phyloP scores from a whole-genome alignment of 805 yeast species.

The Pachysolen tannophilus region DNA sequence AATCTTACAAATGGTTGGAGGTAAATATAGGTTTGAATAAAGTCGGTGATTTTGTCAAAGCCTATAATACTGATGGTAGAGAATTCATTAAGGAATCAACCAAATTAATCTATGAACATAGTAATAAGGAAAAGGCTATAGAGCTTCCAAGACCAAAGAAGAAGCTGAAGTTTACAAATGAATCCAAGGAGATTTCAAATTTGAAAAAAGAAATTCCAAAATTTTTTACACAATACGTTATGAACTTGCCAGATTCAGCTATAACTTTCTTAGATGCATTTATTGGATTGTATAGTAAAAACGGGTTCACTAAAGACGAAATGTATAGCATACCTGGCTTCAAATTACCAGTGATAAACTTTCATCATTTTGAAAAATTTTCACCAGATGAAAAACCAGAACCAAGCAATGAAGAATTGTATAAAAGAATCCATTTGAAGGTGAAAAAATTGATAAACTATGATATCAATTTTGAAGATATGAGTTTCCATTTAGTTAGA shows the following conservation, averaged over 20 bases:
- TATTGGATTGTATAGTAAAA: constrained; percentile 55
- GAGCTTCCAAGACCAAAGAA: constrained; percentile 27
- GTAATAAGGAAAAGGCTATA: constrained; percentile 26
- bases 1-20: constrained; percentile 62
- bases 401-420: constrained; percentile 61
- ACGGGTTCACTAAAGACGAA: constrained; percentile 25
- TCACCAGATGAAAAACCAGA: constrained; percentile 60
- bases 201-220: constrained; percentile 36
- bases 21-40: constrained; percentile 61
- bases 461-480: constrained; percentile 37
- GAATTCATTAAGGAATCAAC: constrained; percentile 65
- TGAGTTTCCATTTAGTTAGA: constrained; percentile 77
- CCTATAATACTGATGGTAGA: constrained; percentile 76
- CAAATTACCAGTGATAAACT: constrained; percentile 69
- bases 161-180: constrained; percentile 12
- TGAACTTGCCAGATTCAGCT: constrained; percentile 95
- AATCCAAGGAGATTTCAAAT: constrained; percentile 6
- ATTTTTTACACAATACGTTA: constrained; percentile 66
- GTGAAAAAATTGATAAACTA: constrained; percentile 37
- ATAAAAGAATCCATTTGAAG: constrained; percentile 53
- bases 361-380: constrained; percentile 89
- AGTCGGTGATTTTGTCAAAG: constrained; percentile 46
- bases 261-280: constrained; percentile 73
- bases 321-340: constrained; percentile 35
- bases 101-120: constrained; percentile 38